Evolutionary conservation across 1,284 basidiomycete genomes (phyloP), one percentile per base, ranked within the genome.

Genomic region (Ganoderma meredithae): DNA sequence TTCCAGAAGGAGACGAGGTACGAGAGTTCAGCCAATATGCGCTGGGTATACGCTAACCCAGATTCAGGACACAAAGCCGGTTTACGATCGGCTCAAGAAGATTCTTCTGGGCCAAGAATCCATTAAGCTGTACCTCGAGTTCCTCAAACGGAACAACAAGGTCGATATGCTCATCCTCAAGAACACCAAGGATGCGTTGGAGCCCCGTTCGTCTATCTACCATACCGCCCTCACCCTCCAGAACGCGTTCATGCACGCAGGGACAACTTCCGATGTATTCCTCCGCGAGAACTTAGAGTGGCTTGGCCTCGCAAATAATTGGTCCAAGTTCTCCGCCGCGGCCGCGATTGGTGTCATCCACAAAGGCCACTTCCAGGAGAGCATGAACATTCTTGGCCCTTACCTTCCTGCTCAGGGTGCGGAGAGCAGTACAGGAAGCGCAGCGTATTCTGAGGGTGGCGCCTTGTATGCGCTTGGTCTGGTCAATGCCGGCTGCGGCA

Each of bases 261-360:
- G 97, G 59, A 99, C 97, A 1, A 96, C 95, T 0, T 96, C 95
- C 2, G 97, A 99, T 75, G 79, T 88, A 44, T 99, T 98, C 85
- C 83, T 99, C 36, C 90, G 95, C 12, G 95, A 97, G 67, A 98
- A 98, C 79, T 86, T 99, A 59, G 96, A 97, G 78, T 99, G 96
- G 95, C 88, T 99, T 1, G 93, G 90, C 31, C 86, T 95, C 69
- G 97, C 97, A 2, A 93, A 92, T 52, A 98, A 99, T 79, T 99
- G 97, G 97, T 95, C 95, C 55, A 99, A 98, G 78, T 99, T 98
- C 82, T 95, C 95, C 9, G 95, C 96, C 2, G 98, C 97, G 8
- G 96, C 96, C 31, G 95, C 94, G 9, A 89, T 99, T 31, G 97
- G 97, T 74, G 94, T 98, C 63, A 98, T 99, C 73, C 96, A 98